Evolutionary conservation across 257 asterid genomes (phyloP).

Genomic region (Phtheirospermum japonicum): DNA sequence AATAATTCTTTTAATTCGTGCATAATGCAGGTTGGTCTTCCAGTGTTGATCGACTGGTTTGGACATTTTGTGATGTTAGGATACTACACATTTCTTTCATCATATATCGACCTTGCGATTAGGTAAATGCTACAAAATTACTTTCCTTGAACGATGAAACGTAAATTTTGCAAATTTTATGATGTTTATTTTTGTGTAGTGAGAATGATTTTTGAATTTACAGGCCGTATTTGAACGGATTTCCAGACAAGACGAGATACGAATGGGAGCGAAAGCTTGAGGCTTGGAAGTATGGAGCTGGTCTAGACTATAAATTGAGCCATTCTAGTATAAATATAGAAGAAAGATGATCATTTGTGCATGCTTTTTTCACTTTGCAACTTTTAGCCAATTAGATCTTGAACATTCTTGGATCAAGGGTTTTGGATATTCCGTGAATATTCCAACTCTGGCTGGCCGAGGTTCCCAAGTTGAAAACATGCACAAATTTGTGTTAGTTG

Average conservation of each 20-base stretch:
- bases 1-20: not conserved
- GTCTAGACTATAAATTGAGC: constrained; percentile 68
- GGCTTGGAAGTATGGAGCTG: constrained; percentile 98
- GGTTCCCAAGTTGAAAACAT: no score
- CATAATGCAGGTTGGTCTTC: constrained; percentile 64
- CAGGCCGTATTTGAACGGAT: constrained; percentile 56
- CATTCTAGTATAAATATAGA: not conserved
- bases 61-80: constrained; percentile 91
- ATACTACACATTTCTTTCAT: constrained; percentile 73
- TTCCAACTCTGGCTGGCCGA: no score
- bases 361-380: no score
- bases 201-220: constrained; percentile 8
- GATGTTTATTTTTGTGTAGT: not conserved
- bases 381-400: no score
- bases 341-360: no score
- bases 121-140: constrained; percentile 41
- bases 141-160: not conserved
- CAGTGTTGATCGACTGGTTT: constrained; percentile 79
- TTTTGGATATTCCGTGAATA: no score
- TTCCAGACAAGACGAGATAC: constrained; percentile 60
- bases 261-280: constrained; percentile 78
- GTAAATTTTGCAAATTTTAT: not conserved
- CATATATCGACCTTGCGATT: constrained; percentile 59
- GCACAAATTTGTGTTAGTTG: no score
- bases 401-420: no score